Evolutionary conservation across 495 filamentous ascomycete genomes (phyloP).

Genomic region (Pyronema domesticum): DNA sequence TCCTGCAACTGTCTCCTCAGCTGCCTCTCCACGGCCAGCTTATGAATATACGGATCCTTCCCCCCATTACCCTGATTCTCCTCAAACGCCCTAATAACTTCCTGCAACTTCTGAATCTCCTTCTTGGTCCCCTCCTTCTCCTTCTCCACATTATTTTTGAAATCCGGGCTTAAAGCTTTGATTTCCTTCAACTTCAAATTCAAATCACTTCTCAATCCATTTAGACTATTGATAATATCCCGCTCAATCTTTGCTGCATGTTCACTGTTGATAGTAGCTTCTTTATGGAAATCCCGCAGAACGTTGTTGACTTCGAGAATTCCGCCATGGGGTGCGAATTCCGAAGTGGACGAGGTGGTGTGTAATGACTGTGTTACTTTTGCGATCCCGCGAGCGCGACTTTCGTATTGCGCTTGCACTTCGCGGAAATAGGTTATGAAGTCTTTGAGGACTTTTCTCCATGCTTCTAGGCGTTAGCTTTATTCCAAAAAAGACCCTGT

Average conservation of each 20-base stretch:
- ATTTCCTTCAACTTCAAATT: slow-evolving; percentile 97
- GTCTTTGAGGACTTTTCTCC: slow-evolving; percentile 90
- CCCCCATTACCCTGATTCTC: slow-evolving; percentile 58
- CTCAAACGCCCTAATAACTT: slow-evolving; percentile 59
- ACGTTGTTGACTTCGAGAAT: slow-evolving; percentile 72
- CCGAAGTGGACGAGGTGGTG: slow-evolving; percentile 39
- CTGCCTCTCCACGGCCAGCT: slow-evolving; percentile 67
- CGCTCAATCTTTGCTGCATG: slow-evolving; percentile 80
- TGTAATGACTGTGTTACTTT: slow-evolving; percentile 72
- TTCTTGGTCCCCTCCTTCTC: slow-evolving; percentile 53
- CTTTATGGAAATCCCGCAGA: slow-evolving; percentile 64
- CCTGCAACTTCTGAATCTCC: slow-evolving; percentile 60
- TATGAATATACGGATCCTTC: slow-evolving; percentile 82
- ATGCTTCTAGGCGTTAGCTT: slow-evolving; percentile 38
- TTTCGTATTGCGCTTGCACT: slow-evolving; percentile 77
- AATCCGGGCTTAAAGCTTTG: slow-evolving; percentile 75
- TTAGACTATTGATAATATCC: slow-evolving; percentile 75
- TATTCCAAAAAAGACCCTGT: neutral
- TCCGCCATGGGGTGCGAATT: slow-evolving; percentile 61
- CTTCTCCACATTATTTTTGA: slow-evolving; percentile 76
- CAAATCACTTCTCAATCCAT: slow-evolving; percentile 69
- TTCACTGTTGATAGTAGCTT: slow-evolving; percentile 60
- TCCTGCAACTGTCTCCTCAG: slow-evolving; percentile 86
- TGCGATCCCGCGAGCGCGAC: slow-evolving; percentile 59
- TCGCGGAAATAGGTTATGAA: slow-evolving; percentile 89